A percentile compares a stretch with the other conserved stretches of the same genome.
Conservation (phyloP, 1,284 basidiomycete species). For the Coriolopsis trogii region DNA sequence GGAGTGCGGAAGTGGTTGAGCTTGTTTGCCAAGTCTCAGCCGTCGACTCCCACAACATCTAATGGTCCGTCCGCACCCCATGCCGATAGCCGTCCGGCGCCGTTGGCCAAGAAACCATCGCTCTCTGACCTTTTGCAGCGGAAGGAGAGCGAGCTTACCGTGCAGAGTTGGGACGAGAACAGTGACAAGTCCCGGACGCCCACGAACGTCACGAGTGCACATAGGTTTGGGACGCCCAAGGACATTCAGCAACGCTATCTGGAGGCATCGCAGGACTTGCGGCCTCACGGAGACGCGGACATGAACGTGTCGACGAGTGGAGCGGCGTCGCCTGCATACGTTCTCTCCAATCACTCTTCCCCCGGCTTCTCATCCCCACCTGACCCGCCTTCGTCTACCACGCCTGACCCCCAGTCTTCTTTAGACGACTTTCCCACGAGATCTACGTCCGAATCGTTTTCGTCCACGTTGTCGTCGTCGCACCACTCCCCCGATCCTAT, state of each 20-base stretch:
- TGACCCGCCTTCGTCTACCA: slow-evolving; percentile 62
- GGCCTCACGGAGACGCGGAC: slow-evolving; percentile 21
- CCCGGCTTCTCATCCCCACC: slow-evolving; percentile 53
- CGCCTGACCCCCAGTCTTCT: slow-evolving; percentile 73
- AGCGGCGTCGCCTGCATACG: slow-evolving; percentile 23
- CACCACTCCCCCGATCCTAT: slow-evolving; percentile 41
- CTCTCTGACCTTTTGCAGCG: slow-evolving; percentile 60
- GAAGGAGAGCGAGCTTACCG: slow-evolving; percentile 55
- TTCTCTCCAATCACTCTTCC: slow-evolving; percentile 24
- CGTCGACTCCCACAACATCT: slow-evolving; percentile 42
- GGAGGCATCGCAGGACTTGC: slow-evolving; percentile 9
- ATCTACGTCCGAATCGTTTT: slow-evolving; percentile 50
- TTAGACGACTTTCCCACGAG: slow-evolving; percentile 59
- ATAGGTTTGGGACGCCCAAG: slow-evolving; percentile 34
- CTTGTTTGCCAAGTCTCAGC: slow-evolving; percentile 49
- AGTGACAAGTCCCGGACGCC: slow-evolving; percentile 49
- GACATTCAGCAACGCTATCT: slow-evolving; percentile 4
- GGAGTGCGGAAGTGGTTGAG: slow-evolving; percentile 79
- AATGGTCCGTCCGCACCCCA: slow-evolving; percentile 38
- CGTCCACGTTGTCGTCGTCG: slow-evolving; percentile 47
- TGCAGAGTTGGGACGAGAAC: slow-evolving; percentile 64
- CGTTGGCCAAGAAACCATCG: slow-evolving; percentile 56
- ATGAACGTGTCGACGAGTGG: slow-evolving; percentile 23
- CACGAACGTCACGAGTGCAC: slow-evolving; percentile 45
- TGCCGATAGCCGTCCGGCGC: slow-evolving; percentile 33